Conservation (phyloP, 257 asterid species). For the Mitragyna speciosa region DNA sequence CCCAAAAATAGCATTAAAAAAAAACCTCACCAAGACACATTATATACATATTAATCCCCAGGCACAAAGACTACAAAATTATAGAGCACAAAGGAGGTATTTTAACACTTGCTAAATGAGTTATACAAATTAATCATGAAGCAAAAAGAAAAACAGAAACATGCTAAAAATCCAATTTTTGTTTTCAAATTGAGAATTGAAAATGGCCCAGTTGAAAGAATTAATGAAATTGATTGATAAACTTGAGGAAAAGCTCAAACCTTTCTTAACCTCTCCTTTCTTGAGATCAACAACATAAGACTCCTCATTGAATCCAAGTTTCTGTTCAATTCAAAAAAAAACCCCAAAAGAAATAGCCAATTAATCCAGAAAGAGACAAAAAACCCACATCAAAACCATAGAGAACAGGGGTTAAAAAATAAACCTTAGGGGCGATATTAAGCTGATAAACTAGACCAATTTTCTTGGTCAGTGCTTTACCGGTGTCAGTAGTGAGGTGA, state of each 20-base stretch:
- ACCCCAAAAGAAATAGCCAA: not conserved
- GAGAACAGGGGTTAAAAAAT: not conserved
- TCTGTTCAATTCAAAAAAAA: constrained; percentile 33
- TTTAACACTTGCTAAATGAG: not conserved
- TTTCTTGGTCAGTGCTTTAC: constrained; percentile 61
- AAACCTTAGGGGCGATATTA: constrained; percentile 93
- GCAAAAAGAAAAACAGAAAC: not conserved
- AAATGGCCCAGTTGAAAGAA: not conserved
- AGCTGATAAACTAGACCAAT: constrained; percentile 90
- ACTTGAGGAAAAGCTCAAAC: constrained; percentile 31
- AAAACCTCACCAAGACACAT: not conserved
- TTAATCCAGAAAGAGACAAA: not conserved
- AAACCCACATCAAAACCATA: not conserved
- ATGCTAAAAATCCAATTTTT: not conserved
- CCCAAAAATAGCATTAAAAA: not conserved
- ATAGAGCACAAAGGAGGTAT: not conserved
- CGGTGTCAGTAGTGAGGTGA: constrained; percentile 76
- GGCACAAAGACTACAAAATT: not conserved
- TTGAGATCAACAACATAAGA: constrained; percentile 83
- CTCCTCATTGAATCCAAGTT: constrained; percentile 78
- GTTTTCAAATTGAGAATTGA: not conserved
- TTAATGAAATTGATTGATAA: not conserved
- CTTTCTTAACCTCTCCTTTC: constrained; percentile 89
- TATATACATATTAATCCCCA: not conserved
- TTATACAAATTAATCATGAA: not conserved